These are phyloP conservation scores for Heritiera fomes DNA, from an alignment of 345 rosid species.

Conservation along the genomic window DNA sequence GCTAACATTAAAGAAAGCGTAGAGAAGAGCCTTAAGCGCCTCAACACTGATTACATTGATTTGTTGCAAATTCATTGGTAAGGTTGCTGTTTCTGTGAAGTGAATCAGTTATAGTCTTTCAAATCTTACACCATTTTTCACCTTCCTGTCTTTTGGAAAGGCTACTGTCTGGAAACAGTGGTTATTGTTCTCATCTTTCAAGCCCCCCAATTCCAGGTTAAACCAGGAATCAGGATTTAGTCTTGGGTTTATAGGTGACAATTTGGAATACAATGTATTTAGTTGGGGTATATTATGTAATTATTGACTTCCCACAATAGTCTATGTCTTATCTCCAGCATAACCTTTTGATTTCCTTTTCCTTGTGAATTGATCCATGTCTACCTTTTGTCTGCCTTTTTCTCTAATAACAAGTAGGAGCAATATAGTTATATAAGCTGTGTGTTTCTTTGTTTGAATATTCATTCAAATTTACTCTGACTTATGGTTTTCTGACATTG, in stretches of 20 bases:
- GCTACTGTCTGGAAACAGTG: not conserved
- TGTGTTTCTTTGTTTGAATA: not conserved
- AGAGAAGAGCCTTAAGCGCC: constrained; percentile 90
- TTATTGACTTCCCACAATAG: not conserved
- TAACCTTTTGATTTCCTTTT: not conserved
- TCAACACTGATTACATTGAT: constrained; percentile 88
- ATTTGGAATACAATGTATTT: not conserved
- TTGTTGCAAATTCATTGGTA: constrained; percentile 96
- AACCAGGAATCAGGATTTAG: not conserved
- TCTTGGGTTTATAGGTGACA: not conserved
- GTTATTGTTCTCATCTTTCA: not conserved
- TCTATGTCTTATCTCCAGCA: not conserved
- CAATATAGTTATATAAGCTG: not conserved
- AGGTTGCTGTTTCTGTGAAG: not conserved
- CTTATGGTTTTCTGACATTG: not conserved
- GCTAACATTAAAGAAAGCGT: constrained; percentile 91
- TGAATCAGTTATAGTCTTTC: not conserved
- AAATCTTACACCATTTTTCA: not conserved
- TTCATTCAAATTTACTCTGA: not conserved
- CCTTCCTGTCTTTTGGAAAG: not conserved
- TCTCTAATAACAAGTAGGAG: not conserved
- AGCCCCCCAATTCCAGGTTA: not conserved
- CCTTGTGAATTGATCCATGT: not conserved
- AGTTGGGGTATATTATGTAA: not conserved
- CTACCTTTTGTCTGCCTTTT: not conserved